Evolutionary conservation across 2,329 filamentous ascomycete species (phyloP).

Genomic region (Sclerotinia borealis): DNA sequence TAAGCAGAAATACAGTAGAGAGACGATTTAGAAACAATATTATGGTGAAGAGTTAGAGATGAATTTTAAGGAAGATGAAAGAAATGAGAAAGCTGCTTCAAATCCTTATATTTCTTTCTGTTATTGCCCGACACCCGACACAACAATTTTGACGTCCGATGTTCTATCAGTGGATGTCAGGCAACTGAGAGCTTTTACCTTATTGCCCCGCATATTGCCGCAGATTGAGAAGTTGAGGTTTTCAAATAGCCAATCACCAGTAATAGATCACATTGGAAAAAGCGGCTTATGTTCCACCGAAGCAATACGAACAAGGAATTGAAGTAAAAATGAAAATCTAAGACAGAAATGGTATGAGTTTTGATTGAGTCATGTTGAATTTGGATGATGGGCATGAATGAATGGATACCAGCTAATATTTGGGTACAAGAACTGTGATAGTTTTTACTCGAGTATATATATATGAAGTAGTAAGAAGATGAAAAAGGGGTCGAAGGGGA

Average conservation of each 20-base stretch:
- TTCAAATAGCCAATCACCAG: background rate
- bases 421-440: too few relatives aligned
- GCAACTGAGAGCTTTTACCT: background rate
- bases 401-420: background rate
- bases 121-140: background rate
- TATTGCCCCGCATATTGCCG: conserved; percentile 6
- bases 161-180: conserved; percentile 4
- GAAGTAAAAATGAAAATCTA: background rate
- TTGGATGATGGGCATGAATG: background rate
- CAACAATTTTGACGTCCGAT: conserved; percentile 2
- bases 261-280: background rate
- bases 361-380: background rate
- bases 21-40: background rate
- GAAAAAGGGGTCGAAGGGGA: background rate
- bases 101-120: background rate
- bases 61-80: background rate
- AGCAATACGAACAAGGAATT: background rate
- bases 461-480: background rate
- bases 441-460: too few relatives aligned
- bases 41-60: background rate
- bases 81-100: background rate
- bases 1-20: background rate
- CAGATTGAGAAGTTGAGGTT: background rate
- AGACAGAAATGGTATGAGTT: background rate
- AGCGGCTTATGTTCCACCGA: background rate